Percentiles rank a stretch among this genome's conserved stretches.
Evolutionary conservation across 768 basidiomycete species (phyloP).

Genomic region (Boletus bicolor): DNA sequence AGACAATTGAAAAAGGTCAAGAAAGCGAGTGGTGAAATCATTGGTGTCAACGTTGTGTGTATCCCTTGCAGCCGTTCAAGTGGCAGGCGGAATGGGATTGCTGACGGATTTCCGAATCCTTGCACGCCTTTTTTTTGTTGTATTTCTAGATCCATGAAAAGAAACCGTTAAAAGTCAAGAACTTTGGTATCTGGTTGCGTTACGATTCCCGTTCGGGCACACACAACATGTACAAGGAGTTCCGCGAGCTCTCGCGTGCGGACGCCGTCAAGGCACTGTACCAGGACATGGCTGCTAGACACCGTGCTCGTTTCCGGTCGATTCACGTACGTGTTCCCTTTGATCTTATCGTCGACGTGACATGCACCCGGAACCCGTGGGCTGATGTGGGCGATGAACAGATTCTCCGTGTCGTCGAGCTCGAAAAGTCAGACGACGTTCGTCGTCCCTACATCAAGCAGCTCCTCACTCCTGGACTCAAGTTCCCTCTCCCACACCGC

Average conservation of each 20-base stretch:
- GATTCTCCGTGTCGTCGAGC: slow-evolving; percentile 97
- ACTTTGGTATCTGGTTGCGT: slow-evolving; percentile 99
- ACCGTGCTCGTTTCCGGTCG: slow-evolving; percentile 98
- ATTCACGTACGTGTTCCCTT: slow-evolving; percentile 72
- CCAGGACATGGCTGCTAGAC: slow-evolving; percentile 99
- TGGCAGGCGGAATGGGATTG: slow-evolving; percentile 79
- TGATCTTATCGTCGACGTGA: neutral
- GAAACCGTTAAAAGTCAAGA: slow-evolving; percentile 98
- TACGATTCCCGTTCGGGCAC: slow-evolving; percentile 99
- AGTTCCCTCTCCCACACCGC: slow-evolving; percentile 96
- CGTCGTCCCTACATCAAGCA: slow-evolving; percentile 99
- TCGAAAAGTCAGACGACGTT: slow-evolving; percentile 86
- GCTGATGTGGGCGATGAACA: slow-evolving; percentile 30
- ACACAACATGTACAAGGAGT: slow-evolving; percentile 99
- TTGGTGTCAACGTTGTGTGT: slow-evolving; percentile 96
- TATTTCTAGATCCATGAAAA: slow-evolving; percentile 87
- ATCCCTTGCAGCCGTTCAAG: slow-evolving; percentile 73
- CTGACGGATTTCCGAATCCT: slow-evolving; percentile 37
- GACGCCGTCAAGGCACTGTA: slow-evolving; percentile 96
- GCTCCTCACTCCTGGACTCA: slow-evolving; percentile 83
- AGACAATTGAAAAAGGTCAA: slow-evolving; percentile 99
- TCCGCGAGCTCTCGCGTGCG: slow-evolving; percentile 91
- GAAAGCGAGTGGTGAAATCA: slow-evolving; percentile 98
- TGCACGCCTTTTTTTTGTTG: slow-evolving; percentile 8
- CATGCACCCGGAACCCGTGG: neutral